A percentile compares a stretch with the other conserved stretches of the same genome.
These are phyloP conservation scores for Chaetomium strumarium DNA, from an alignment of 2,329 filamentous ascomycete genomes.

Conservation along the genomic window DNA sequence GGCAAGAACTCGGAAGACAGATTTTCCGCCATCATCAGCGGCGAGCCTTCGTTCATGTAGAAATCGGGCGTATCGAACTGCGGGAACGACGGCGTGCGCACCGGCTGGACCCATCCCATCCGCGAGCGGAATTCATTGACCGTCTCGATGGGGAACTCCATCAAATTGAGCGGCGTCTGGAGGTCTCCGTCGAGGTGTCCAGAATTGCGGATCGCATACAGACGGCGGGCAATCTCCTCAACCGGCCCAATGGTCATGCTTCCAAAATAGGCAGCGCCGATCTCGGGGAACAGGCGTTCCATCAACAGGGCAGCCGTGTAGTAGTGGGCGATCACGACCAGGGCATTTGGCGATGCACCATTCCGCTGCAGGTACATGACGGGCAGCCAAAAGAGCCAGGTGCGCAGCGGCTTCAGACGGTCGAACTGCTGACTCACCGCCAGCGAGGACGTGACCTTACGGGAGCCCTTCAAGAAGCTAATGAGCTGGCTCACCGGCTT, in stretches of 20 bases:
- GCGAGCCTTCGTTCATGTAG: slow-evolving; percentile 38
- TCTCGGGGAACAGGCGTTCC: slow-evolving; percentile 86
- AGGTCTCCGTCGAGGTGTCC: slow-evolving; percentile 51
- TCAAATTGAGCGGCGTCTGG: slow-evolving; percentile 58
- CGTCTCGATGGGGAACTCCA: slow-evolving; percentile 67
- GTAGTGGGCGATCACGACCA: slow-evolving; percentile 83
- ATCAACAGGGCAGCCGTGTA: slow-evolving; percentile 83
- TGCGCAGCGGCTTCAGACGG: slow-evolving; percentile 77
- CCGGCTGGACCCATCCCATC: slow-evolving; percentile 61
- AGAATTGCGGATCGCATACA: slow-evolving; percentile 62
- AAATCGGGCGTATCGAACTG: slow-evolving; percentile 54
- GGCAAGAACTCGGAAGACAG: slow-evolving; percentile 42
- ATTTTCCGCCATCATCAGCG: slow-evolving; percentile 37
- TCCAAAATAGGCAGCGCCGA: slow-evolving; percentile 83
- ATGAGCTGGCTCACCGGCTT: slow-evolving; percentile 64
- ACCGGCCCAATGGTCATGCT: slow-evolving; percentile 73
- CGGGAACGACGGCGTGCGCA: slow-evolving; percentile 54
- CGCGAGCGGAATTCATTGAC: slow-evolving; percentile 62
- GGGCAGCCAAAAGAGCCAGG: slow-evolving; percentile 95
- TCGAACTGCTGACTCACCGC: slow-evolving; percentile 82
- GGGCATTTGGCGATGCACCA: slow-evolving; percentile 66
- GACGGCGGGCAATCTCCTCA: slow-evolving; percentile 75
- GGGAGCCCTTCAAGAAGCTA: slow-evolving; percentile 65
- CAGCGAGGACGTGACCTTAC: slow-evolving; percentile 62
- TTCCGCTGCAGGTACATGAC: slow-evolving; percentile 75